These are phyloP conservation scores for Andrographis paniculata DNA, from an alignment of 305 asterid genomes.

Conservation along the genomic window DNA sequence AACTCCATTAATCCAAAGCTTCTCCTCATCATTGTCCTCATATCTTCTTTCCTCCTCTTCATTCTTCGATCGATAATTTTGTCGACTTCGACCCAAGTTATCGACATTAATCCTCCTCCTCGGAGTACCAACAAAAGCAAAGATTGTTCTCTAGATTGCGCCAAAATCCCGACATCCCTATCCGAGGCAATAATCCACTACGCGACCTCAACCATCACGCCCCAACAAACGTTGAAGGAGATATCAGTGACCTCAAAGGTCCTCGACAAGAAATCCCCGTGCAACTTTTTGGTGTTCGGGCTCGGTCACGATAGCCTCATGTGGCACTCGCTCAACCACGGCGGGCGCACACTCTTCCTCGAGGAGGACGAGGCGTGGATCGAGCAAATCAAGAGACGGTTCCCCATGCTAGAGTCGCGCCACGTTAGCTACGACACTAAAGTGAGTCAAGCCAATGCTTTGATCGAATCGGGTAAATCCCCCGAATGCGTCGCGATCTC, in stretches of 20 bases:
- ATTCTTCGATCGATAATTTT: constrained; percentile 34
- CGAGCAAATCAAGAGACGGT: constrained; percentile 48
- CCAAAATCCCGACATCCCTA: constrained; percentile 54
- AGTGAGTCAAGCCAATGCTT: constrained; percentile 43
- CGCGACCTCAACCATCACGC: constrained; percentile 66
- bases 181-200: constrained; percentile 61
- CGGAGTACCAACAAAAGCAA: background rate
- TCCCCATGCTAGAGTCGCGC: constrained; percentile 63
- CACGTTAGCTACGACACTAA: constrained; percentile 57
- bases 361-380: constrained; percentile 82
- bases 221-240: constrained; percentile 73
- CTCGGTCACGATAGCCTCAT: constrained; percentile 83
- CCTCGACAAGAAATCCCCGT: constrained; percentile 49
- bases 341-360: constrained; percentile 66
- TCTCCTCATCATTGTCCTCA: constrained; percentile 28
- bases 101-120: background rate
- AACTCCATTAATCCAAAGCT: constrained; percentile 43
- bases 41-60: constrained; percentile 37
- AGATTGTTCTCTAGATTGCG: constrained; percentile 32
- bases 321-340: constrained; percentile 87
- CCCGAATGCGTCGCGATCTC: constrained; percentile 51
- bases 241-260: constrained; percentile 51
- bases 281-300: constrained; percentile 76
- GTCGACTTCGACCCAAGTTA: constrained; percentile 19
- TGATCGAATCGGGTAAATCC: constrained; percentile 47